These are phyloP conservation scores for Microbotryum violaceum DNA, from an alignment of 1,284 basidiomycete species.

Conservation along the genomic window DNA sequence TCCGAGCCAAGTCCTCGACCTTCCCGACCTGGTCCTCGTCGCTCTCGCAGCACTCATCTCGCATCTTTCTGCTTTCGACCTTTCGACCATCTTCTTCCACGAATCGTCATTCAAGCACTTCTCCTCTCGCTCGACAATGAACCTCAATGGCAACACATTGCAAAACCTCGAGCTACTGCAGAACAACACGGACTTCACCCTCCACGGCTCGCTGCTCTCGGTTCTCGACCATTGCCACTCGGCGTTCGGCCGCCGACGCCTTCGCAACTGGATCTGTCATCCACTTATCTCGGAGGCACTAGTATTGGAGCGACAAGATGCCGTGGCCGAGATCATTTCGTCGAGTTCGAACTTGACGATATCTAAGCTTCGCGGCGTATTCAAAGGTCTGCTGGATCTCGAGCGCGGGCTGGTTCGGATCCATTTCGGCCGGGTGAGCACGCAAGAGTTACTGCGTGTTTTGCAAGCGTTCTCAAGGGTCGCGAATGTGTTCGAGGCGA, in stretches of 20 bases:
- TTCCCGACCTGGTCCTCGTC: constrained; percentile 49
- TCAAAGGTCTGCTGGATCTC: constrained; percentile 76
- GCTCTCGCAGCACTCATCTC: constrained; percentile 69
- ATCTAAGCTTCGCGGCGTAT: constrained; percentile 57
- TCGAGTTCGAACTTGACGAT: constrained; percentile 45
- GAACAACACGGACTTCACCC: constrained; percentile 72
- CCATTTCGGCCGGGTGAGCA: constrained; percentile 74
- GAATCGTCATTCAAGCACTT: constrained; percentile 63
- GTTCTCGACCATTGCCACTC: constrained; percentile 76
- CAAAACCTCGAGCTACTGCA: constrained; percentile 85
- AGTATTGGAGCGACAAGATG: constrained; percentile 59
- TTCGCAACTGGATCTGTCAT: constrained; percentile 77
- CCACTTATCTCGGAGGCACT: constrained; percentile 71
- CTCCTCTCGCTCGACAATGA: constrained; percentile 71
- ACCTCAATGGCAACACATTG: constrained; percentile 79
- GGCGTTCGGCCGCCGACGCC: constrained; percentile 73
- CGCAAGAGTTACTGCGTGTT: constrained; percentile 70
- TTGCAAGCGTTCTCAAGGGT: constrained; percentile 68
- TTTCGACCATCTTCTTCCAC: constrained; percentile 66
- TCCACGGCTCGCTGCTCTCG: constrained; percentile 73
- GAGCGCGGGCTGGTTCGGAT: constrained; percentile 80
- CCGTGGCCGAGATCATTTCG: constrained; percentile 71
- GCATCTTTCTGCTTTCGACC: constrained; percentile 66
- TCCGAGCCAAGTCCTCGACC: constrained; percentile 12
- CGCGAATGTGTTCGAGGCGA: constrained; percentile 55